Conservation (phyloP, 768 basidiomycete genomes). For the Trametes sanguinea region DNA sequence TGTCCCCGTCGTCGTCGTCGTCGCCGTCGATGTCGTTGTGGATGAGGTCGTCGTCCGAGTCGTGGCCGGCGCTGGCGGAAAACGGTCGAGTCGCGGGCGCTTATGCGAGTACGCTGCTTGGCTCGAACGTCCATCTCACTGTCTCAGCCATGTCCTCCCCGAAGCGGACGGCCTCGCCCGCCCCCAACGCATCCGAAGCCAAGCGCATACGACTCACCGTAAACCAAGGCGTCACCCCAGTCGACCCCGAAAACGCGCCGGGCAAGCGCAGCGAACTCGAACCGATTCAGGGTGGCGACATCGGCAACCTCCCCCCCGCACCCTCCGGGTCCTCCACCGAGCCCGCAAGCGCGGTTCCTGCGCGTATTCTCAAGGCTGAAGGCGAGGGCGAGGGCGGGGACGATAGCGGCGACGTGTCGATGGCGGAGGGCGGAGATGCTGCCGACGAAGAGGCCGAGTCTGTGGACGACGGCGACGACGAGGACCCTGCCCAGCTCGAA, state of each 20-base stretch:
- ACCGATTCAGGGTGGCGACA: slow-evolving; percentile 75
- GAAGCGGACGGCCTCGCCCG: slow-evolving; percentile 40
- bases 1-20: background rate
- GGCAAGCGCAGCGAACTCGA: slow-evolving; percentile 91
- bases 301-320: slow-evolving; percentile 65
- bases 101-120: slow-evolving; percentile 2
- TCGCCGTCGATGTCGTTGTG: background rate
- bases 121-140: slow-evolving; percentile 6
- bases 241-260: slow-evolving; percentile 76
- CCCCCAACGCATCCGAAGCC: slow-evolving; percentile 35
- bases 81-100: slow-evolving; percentile 1
- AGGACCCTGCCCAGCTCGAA: slow-evolving; percentile 82
- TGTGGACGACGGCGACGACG: slow-evolving; percentile 80
- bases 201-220: slow-evolving; percentile 40
- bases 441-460: slow-evolving; percentile 81
- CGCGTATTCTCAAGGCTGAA: slow-evolving; percentile 43
- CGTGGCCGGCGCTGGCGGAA: background rate
- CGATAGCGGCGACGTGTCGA: slow-evolving; percentile 74
- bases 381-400: slow-evolving; percentile 68
- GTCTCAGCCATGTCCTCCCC: slow-evolving; percentile 34
- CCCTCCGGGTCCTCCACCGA: slow-evolving; percentile 37
- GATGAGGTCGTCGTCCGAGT: background rate
- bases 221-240: slow-evolving; percentile 66
- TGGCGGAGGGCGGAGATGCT: slow-evolving; percentile 77
- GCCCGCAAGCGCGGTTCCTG: slow-evolving; percentile 35